These are phyloP conservation scores for Agrocybe chaxingu DNA, from an alignment of 768 basidiomycete species.

Conservation along the genomic window DNA sequence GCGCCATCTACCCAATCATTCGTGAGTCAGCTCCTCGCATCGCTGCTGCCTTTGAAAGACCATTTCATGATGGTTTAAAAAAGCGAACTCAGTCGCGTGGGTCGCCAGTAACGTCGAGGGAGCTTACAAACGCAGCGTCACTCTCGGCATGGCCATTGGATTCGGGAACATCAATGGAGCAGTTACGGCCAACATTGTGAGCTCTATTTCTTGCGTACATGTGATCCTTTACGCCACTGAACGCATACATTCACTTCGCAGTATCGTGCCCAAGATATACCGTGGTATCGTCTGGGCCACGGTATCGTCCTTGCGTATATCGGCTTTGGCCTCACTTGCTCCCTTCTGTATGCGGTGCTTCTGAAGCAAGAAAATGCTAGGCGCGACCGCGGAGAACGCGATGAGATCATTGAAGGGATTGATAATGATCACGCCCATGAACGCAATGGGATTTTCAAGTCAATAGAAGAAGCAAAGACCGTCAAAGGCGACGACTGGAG, in stretches of 20 bases:
- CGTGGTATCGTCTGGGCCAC: constrained; percentile 70
- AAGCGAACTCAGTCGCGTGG: constrained; percentile 46
- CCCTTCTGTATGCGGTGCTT: constrained; percentile 41
- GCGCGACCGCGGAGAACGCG: constrained; percentile 63
- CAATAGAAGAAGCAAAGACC: constrained; percentile 51
- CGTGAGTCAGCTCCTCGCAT: constrained; percentile 29
- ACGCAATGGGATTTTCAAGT: constrained; percentile 52
- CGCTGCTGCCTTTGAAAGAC: background rate
- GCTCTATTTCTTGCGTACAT: constrained; percentile 20
- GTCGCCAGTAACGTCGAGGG: constrained; percentile 72
- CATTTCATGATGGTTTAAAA: background rate
- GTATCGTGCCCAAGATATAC: constrained; percentile 64
- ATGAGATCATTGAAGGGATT: constrained; percentile 57
- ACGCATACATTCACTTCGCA: constrained; percentile 18
- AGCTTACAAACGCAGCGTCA: constrained; percentile 68
- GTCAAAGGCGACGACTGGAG: constrained; percentile 75
- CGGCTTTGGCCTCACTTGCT: constrained; percentile 56
- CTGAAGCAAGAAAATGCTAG: constrained; percentile 58
- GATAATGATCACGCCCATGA: constrained; percentile 42
- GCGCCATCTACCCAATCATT: constrained; percentile 50
- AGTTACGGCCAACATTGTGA: constrained; percentile 61
- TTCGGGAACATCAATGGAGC: constrained; percentile 70
- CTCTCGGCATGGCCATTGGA: constrained; percentile 69
- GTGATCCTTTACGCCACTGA: background rate
- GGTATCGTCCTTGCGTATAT: constrained; percentile 71